These are phyloP conservation scores for Cylindrotheca closterium DNA, from an alignment of 108 stramenopile species.

Conservation along the genomic window DNA sequence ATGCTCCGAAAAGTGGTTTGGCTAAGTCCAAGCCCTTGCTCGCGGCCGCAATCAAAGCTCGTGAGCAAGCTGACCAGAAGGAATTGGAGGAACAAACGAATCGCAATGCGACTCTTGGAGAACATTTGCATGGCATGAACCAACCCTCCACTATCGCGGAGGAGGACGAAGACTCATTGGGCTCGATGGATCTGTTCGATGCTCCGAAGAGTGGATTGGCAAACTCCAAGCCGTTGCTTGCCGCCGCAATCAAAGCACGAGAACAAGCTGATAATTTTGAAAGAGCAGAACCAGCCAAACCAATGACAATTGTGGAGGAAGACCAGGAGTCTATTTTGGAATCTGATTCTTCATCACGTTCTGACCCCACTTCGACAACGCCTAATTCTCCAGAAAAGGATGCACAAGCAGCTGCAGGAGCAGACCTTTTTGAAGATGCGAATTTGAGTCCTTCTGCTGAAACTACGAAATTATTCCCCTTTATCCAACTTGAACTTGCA, in stretches of 20 bases:
- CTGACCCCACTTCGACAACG: no score
- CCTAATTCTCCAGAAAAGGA: no score
- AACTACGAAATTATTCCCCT: no score
- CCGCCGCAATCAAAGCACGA: background rate
- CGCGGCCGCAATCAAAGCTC: slow-evolving; percentile 16
- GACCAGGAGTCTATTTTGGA: no score
- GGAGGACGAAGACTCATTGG: background rate
- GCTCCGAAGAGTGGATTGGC: no score
- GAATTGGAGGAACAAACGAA: background rate
- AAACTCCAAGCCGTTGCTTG: background rate
- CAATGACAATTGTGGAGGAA: no score
- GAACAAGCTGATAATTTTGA: background rate
- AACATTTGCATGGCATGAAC: background rate
- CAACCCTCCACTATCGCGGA: slow-evolving; percentile 6
- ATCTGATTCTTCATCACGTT: no score
- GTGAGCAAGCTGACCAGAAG: slow-evolving; percentile 2
- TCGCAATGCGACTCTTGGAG: background rate
- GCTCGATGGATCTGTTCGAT: background rate
- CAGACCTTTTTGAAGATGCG: no score
- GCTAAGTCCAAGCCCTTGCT: slow-evolving; percentile 12
- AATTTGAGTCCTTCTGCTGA: no score
- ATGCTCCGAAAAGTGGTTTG: slow-evolving; percentile 1
- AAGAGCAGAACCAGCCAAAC: no score
- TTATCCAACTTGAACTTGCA: no score
- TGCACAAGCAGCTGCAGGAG: no score